Evolutionary conservation across 2,329 filamentous ascomycete genomes (phyloP), one percentile per base, ranked within the genome.

Genomic region (Graphilbum fragrans): DNA sequence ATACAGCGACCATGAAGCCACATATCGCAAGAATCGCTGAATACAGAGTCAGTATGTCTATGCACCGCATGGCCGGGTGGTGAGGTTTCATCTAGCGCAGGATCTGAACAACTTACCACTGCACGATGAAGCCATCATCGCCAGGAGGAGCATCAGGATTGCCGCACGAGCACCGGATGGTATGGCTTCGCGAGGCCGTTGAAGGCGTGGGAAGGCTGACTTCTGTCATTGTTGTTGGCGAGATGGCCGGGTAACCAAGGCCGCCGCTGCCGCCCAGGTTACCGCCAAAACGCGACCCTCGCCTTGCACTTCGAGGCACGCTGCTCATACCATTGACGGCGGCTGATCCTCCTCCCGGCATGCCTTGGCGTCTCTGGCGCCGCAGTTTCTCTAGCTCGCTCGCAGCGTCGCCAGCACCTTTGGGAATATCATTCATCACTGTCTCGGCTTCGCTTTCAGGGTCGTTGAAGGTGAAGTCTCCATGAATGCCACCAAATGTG

Each of bases 1-100:
- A 79, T 65, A 53, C 77, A 81, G 43, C 65, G 65, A n/a, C 72
- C 74, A 53, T 81, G 77, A 23, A 80, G 68, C 67, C 70, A 77
- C 62, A 77, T 70, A 51, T 80, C 75, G 53, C 77, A 81, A 20
- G 73, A 75, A 58, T 79, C 70, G 51, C 76, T 80, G 19, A 25
- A 23, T 4, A 21, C 18, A 33, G 27, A 20, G 20, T 5, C 2
- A 40, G 19, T 7, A 34, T 9, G 14, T 29, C 25, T 29, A 29
- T 29, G 25, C 25, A 29, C 25, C 8, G 12, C 2, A 34, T 17
- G 21, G 14, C n/a, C n/a, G n/a, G n/a, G n/a, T n/a, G n/a, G n/a
- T n/a, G n/a, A n/a, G n/a, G n/a, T n/a, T n/a, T 27, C 23, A 7
- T 27, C 23, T 27, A 7, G 20, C 17, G 20, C 14, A 35, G 6